phyloP scores from a whole-genome alignment of 78 protist species.

The Chrysochromulina tobinii region DNA sequence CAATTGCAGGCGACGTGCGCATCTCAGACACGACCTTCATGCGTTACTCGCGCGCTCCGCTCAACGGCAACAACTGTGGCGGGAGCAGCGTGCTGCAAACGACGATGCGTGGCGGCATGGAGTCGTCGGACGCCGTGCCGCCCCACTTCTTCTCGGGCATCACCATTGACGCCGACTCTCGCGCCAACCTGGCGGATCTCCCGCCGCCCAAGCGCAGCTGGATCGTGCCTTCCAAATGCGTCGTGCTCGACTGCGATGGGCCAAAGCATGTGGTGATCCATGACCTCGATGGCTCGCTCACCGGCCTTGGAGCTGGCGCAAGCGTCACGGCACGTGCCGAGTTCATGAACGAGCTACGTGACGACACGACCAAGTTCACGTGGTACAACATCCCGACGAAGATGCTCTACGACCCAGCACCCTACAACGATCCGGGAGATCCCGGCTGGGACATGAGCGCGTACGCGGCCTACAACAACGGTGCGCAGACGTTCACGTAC shows the following conservation, averaged over 20 bases:
- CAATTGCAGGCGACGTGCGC: background rate
- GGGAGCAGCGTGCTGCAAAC: no score
- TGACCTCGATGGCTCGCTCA: background rate
- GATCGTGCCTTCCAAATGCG: background rate
- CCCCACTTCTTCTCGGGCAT: background rate
- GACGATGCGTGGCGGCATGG: no score
- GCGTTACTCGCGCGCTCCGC: background rate
- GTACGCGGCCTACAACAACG: no score
- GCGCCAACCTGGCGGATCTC: background rate
- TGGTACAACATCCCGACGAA: background rate
- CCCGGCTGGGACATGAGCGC: no score
- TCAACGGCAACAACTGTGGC: background rate
- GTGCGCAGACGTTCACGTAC: no score
- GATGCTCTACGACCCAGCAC: background rate
- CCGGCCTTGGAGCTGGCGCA: background rate
- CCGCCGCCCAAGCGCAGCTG: background rate
- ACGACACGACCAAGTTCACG: background rate
- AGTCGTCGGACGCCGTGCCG: background rate
- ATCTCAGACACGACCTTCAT: background rate
- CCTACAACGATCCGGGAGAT: background rate
- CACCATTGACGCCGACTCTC: background rate
- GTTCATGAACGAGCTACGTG: background rate
- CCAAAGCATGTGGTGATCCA: background rate
- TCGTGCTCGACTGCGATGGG: conserved; percentile 9
- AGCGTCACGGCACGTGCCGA: background rate